phyloP scores from a whole-genome alignment of 805 yeast species.

The Lipomyces spencermartinsiae region DNA sequence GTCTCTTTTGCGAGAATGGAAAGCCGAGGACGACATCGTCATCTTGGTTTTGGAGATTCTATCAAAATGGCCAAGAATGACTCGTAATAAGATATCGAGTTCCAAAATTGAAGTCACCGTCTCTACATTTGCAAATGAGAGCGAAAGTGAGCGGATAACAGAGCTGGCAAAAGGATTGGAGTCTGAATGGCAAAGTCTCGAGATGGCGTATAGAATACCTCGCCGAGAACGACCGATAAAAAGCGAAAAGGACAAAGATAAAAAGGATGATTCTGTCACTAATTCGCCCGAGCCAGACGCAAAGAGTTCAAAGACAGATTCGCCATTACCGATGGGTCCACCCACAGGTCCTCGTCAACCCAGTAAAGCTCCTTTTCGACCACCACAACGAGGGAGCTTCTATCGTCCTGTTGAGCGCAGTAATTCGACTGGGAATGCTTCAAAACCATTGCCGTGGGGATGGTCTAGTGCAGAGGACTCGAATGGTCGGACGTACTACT shows the following conservation, averaged over 20 bases:
- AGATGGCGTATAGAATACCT: conserved; percentile 86
- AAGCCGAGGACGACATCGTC: conserved; percentile 52
- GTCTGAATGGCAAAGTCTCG: conserved; percentile 72
- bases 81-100: conserved; percentile 76
- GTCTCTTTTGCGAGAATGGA: conserved; percentile 57
- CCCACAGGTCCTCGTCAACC: conserved; percentile 7
- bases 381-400: conserved; percentile 12
- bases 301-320: neutral
- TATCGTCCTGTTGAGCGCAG: conserved; percentile 16
- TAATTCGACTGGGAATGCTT: conserved; percentile 37
- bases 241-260: conserved; percentile 23
- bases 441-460: conserved; percentile 55
- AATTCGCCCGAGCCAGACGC: conserved; percentile 7
- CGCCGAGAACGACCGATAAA: conserved; percentile 52
- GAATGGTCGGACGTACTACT: conserved; percentile 57
- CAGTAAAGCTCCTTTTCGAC: conserved; percentile 5
- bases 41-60: conserved; percentile 63
- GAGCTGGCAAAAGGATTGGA: conserved; percentile 55
- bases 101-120: conserved; percentile 75
- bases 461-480: conserved; percentile 68
- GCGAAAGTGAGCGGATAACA: conserved; percentile 46
- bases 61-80: conserved; percentile 68
- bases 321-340: neutral
- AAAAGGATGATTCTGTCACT: neutral
- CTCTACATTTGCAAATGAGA: conserved; percentile 48